A percentile compares a stretch with the other conserved stretches of the same genome.
These are phyloP conservation scores for Auriscalpium microsporum DNA, from an alignment of 768 basidiomycete species.

Conservation along the genomic window DNA sequence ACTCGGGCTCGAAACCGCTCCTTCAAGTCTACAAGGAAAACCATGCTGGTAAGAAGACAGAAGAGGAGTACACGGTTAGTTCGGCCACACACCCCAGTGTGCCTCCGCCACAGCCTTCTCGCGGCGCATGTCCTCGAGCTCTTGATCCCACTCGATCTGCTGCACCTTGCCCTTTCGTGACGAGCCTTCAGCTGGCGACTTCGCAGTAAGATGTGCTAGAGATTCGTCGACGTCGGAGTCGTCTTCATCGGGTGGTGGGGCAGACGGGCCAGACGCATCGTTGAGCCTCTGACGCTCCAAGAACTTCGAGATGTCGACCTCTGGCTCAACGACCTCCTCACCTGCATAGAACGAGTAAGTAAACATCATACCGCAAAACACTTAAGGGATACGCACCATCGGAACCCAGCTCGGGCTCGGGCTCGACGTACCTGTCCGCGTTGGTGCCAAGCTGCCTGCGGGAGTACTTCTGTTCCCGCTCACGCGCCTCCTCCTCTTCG, in stretches of 20 bases:
- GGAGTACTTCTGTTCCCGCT: slow-evolving; percentile 41
- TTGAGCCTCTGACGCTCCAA: slow-evolving; percentile 53
- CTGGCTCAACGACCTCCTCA: slow-evolving; percentile 58
- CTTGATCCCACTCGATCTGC: slow-evolving; percentile 59
- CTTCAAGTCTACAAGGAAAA: slow-evolving; percentile 20
- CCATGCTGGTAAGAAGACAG: not conserved
- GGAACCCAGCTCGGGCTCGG: slow-evolving; percentile 58
- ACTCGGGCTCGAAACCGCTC: slow-evolving; percentile 22
- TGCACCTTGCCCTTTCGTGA: slow-evolving; percentile 57
- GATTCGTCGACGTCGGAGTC: slow-evolving; percentile 52
- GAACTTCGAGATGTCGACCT: slow-evolving; percentile 63
- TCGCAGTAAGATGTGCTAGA: slow-evolving; percentile 43
- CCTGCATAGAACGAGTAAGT: slow-evolving; percentile 29
- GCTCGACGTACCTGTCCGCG: slow-evolving; percentile 66
- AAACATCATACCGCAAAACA: not conserved
- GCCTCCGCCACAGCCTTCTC: slow-evolving; percentile 74
- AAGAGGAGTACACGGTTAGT: not conserved
- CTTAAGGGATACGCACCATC: slow-evolving; percentile 39
- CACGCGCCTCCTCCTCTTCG: slow-evolving; percentile 41
- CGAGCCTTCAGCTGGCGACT: slow-evolving; percentile 4
- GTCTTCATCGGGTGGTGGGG: slow-evolving; percentile 20
- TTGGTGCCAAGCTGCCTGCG: slow-evolving; percentile 59
- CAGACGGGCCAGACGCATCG: slow-evolving; percentile 19
- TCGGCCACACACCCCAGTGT: slow-evolving; percentile 45
- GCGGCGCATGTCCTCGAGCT: slow-evolving; percentile 53